Percentiles rank a stretch among this genome's conserved stretches.
Conservation (phyloP, 2,329 filamentous ascomycete species). For the Ascosphaera acerosa region DNA sequence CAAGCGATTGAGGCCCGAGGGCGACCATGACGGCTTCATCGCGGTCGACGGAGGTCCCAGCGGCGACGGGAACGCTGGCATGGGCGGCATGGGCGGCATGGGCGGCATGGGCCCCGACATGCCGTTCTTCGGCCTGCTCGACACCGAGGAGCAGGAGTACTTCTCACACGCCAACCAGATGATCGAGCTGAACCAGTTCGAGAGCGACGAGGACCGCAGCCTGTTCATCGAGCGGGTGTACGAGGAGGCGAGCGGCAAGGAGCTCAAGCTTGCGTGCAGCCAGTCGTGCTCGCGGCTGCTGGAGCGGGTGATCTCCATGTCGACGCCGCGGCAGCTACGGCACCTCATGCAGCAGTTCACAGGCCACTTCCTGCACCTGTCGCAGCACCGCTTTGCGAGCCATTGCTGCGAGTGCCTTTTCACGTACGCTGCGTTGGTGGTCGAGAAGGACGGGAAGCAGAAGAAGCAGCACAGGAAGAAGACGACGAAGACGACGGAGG, state of each 20-base stretch:
- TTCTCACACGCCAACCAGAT: constrained; percentile 76
- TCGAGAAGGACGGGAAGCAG: constrained; percentile 43
- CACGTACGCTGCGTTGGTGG: constrained; percentile 50
- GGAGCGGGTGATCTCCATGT: constrained; percentile 71
- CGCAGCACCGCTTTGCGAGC: constrained; percentile 88
- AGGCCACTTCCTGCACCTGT: constrained; percentile 65
- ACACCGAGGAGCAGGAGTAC: constrained; percentile 84
- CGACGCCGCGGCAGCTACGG: constrained; percentile 58
- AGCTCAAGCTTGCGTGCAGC: constrained; percentile 85
- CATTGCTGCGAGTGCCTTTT: constrained; percentile 95
- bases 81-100: constrained; percentile 24
- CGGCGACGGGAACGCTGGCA: constrained; percentile 7
- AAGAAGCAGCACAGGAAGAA: constrained; percentile 15
- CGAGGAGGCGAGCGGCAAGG: constrained; percentile 67
- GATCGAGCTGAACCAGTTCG: constrained; percentile 74
- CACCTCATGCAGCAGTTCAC: constrained; percentile 62
- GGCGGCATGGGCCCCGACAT: constrained; percentile 26
- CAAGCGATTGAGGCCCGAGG: constrained; percentile 16
- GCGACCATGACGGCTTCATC: constrained; percentile 6
- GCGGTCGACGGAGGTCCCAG: constrained; percentile 18
- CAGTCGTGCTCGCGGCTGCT: constrained; percentile 85
- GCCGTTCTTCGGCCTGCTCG: constrained; percentile 80
- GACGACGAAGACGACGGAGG: constrained; percentile 13
- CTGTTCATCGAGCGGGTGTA: constrained; percentile 62
- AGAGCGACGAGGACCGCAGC: constrained; percentile 42